Base-by-base conservation (phyloP, 1,284 basidiomycete genomes). In the Apiotrichum laibachii region DNA sequence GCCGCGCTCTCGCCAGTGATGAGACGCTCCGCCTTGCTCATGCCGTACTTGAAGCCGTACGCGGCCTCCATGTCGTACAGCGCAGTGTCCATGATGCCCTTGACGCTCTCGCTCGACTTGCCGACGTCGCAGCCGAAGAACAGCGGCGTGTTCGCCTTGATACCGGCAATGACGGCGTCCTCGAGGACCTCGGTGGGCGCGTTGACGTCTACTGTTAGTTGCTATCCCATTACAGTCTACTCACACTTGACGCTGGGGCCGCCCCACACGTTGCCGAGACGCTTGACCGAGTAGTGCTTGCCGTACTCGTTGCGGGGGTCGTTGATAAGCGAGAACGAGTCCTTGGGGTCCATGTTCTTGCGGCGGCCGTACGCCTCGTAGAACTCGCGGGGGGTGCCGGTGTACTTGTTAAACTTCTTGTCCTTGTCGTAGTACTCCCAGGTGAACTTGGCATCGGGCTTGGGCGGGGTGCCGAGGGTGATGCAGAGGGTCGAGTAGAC, bases 261-360 rank as follows among this genome's bases (percentile, higher is more conserved):
- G 63, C 88, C 89, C 87, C 89, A 92, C 42, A 98, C 82, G 72
- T 97, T 97, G 12, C 93, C 92, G 49, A 98, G 86, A 64, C 89
- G 88, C 69, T 94, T 87, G 35, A 98, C 91, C 7, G 91, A 91
- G 80, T 95, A 95, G n/a, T 95, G 82, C 76, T 86, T 88, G 60
- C 82, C 83, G 71, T 88, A 89, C 19, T 82, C 81, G 72, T 96
- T 93, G 35, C 94, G 85, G 18, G 95, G 94, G 74, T 98, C 94
- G 72, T 98, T 88, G 78, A 98, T 93, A 40, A 98, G 84, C 51
- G 92, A 95, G 82, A 96, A 94, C 9, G 84, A 86, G 43, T 90
- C 87, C 50, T 68, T 72, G 47, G 68, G 78, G 48, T 75, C 68
- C 72, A 75, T 72, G 44, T 56, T 51, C 65, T 72, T 75, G 35